A percentile compares a stretch with the other conserved stretches of the same genome.
Conservation (phyloP, 139 green algal genomes). For the Haematococcus lacustris region DNA sequence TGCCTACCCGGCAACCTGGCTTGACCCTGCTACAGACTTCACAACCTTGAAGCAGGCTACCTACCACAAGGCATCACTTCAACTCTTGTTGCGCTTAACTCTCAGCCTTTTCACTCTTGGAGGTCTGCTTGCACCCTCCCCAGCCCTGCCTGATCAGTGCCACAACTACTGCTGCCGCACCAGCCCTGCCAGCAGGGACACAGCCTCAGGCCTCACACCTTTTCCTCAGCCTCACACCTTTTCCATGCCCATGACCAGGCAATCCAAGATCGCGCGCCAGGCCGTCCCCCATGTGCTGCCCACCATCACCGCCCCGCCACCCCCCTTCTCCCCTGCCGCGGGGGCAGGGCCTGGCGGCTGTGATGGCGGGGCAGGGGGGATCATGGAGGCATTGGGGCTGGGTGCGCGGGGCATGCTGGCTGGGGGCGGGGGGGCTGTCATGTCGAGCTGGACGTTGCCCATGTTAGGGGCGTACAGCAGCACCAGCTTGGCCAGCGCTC, state of each 20-base stretch:
- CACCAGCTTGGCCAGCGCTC: constrained; percentile 45
- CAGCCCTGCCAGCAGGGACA: neutral
- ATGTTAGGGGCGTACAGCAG: constrained; percentile 33
- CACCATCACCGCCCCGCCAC: neutral
- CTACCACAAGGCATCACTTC: neutral
- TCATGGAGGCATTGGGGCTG: too few species aligned
- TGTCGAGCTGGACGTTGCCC: too few species aligned
- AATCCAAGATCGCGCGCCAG: constrained; percentile 11
- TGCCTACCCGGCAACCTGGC: too few species aligned
- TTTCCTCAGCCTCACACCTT: neutral
- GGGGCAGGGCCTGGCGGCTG: neutral
- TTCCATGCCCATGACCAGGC: constrained; percentile 5
- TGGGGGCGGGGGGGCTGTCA: neutral
- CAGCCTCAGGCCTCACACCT: neutral
- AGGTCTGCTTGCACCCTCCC: neutral
- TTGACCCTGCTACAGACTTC: too few species aligned
- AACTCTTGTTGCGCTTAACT: neutral
- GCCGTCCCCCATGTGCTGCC: constrained; percentile 11
- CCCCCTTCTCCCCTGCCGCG: neutral
- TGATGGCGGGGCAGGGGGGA: too few species aligned
- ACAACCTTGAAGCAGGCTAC: too few species aligned
- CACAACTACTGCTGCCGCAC: too few species aligned
- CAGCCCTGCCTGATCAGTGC: neutral
- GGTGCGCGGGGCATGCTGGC: constrained; percentile 1
- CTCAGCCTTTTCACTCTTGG: neutral